Evolutionary conservation across 179 eudicot genomes (phyloP), one percentile per base, ranked within the genome.

Genomic region (Silene noctiflora): DNA sequence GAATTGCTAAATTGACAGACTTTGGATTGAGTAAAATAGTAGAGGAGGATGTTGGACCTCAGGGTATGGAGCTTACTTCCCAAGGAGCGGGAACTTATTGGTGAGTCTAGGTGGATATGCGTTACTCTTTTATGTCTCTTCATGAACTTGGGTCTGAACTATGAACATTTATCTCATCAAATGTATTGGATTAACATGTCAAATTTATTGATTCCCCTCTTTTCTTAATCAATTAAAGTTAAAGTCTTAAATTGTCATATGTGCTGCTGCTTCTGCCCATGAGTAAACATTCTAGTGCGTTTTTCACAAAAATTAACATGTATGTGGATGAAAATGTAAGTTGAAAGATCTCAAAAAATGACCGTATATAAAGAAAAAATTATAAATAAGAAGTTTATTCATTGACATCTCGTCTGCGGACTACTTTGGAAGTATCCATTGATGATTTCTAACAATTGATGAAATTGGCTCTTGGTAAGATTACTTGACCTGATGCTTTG

Each of bases 81-180:
- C 99, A 95, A 80, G 98, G 99, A 72, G 99, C 99, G 67, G 99
- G 99, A 86, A 95, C 99, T 44, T 95, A 95, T 83, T 95, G 99
- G 99, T 95, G 86, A 91, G 91, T 77, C 67, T 58, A 69, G 24
- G 62, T 55, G 62, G 56, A 75, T 73, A 67, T 58, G 48, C n/a
- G 4, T 10, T 59, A 35, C 66, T 20, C 16, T 39, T 33, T 35
- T 62, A 25, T 19, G 46, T 53, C 27, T 6, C 11, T 4, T 48
- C 20, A 25, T 35, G 58, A n/a, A 66, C 46, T 35, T 27, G 46
- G 27, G n/a, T 56, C 39, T n/a, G 67, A 70, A n/a, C 44, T 39
- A 39, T 39, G 46, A 39, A 39, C 46, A 69, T 24, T 22, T 71
- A 58, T 29, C 14, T 25, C 35, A 12, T 63, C 19, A 27, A 9